Evolutionary conservation across 108 stramenopile genomes (phyloP).

Genomic region (Cyclotella distinguenda): DNA sequence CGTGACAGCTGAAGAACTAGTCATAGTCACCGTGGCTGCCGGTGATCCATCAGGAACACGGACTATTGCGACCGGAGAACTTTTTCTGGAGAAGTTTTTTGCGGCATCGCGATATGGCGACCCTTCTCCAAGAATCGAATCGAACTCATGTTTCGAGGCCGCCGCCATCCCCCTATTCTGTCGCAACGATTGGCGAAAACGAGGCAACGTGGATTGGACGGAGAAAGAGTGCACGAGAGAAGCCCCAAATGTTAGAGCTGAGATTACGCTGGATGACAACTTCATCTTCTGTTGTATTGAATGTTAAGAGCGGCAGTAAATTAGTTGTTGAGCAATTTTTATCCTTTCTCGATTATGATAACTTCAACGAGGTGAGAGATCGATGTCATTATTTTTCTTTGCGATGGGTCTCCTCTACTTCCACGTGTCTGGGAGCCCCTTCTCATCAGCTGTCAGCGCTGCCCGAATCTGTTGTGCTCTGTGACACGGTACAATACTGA

Average conservation of each 20-base stretch:
- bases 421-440: no score
- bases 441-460: no score
- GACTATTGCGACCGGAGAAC: constrained; percentile 25
- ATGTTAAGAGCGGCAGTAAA: no score
- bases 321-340: no score
- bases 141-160: constrained; percentile 33
- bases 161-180: constrained; percentile 24
- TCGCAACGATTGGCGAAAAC: constrained; percentile 7
- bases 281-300: no score
- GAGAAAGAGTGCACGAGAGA: constrained; percentile 28
- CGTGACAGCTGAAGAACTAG: constrained; percentile 39
- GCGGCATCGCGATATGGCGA: constrained; percentile 37
- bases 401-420: no score
- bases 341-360: no score
- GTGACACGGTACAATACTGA: no score
- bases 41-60: constrained; percentile 51
- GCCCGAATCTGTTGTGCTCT: no score
- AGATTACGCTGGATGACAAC: constrained; percentile 25
- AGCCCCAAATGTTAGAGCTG: constrained; percentile 30
- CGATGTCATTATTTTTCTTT: no score
- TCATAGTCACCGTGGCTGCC: constrained; percentile 42
- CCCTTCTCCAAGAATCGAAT: constrained; percentile 51
- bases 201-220: constrained; percentile 35
- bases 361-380: no score
- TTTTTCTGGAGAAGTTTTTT: constrained; percentile 1